Percentiles rank a stretch among this genome's conserved stretches.
phyloP scores from a whole-genome alignment of 73 alveolate genomes.

The Halteria grandinella region DNA sequence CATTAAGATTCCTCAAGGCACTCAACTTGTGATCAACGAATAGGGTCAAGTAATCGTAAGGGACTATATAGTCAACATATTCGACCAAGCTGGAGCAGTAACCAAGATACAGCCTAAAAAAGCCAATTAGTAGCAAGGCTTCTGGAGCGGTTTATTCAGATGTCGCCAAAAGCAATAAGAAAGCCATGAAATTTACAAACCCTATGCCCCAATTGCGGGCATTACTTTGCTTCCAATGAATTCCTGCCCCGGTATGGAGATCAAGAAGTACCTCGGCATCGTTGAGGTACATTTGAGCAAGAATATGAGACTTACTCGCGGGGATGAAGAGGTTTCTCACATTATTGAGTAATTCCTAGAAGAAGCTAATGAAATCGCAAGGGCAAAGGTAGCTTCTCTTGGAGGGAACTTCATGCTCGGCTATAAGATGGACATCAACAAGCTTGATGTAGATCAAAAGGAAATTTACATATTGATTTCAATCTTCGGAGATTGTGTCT shows the following conservation, averaged over 20 bases:
- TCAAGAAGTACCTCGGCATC: slow-evolving; percentile 31
- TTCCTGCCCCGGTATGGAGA: slow-evolving; percentile 22
- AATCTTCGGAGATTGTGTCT: slow-evolving; percentile 50
- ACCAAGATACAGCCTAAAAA: too few relatives aligned
- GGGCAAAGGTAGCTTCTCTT: slow-evolving; percentile 28
- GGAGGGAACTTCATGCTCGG: slow-evolving; percentile 46
- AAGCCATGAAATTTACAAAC: too few relatives aligned
- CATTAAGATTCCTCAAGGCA: slow-evolving; percentile 26
- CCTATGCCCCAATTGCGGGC: not conserved
- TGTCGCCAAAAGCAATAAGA: too few relatives aligned
- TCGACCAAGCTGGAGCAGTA: too few relatives aligned
- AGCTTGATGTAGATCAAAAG: slow-evolving; percentile 9
- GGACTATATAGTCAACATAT: slow-evolving; percentile 11
- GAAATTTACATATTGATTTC: slow-evolving; percentile 2
- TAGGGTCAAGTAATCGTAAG: slow-evolving; percentile 4
- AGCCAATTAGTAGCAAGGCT: too few relatives aligned
- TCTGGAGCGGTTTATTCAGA: too few relatives aligned
- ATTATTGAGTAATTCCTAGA: slow-evolving; percentile 29
- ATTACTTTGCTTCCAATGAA: slow-evolving; percentile 44
- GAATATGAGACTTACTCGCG: not conserved
- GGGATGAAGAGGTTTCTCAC: slow-evolving; percentile 19
- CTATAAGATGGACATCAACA: slow-evolving; percentile 32
- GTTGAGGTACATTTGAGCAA: slow-evolving; percentile 26
- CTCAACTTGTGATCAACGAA: slow-evolving; percentile 5
- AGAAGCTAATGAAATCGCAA: slow-evolving; percentile 26